Base-by-base conservation (phyloP, 2,329 filamentous ascomycete genomes). In the Aspergillus tamarii region DNA sequence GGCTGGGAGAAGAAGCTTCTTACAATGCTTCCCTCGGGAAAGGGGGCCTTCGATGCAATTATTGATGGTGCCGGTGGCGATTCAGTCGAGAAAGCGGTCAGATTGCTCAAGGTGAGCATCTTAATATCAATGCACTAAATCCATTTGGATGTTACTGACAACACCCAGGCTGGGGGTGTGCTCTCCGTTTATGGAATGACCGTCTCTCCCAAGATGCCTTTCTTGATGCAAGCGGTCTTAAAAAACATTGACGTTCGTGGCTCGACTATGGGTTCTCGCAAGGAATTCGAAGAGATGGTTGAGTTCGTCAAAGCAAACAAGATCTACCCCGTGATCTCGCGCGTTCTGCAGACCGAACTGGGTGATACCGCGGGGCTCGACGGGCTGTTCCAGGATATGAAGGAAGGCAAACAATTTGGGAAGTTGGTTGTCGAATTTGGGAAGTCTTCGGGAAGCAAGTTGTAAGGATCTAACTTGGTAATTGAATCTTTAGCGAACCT, bases 101-200 rank as follows among this genome's bases (percentile, higher is more conserved):
- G 83, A 73, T 73, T 97, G 59, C 81, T 98, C 59, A 94, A 92
- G 81, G 84, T 85, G 69, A 68, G 78, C 72, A 23, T 34, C 11
- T 12, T 14, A 11, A 23, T 19, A 45, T 10, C 4, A 12, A 14
- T 39, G 5, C 14, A n/a, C 26, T n/a, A 43, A 12, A 50, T 16
- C 8, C 16, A 12, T 41, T 19, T n/a, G 11, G 6, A 19, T 26
- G 32, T 21, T 61, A 46, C 67, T 75, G 34, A 75, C 60, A 50
- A 4, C 10, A 55, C 65, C 45, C 65, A 86, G 86, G 78, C 85
- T 1, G 94, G 95, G 7, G 95, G 94, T 60, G 84, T 94, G n/a
- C 89, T 98, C 64, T 87, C 89, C 2, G 84, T 89, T 69, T 98
- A 98, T 76, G 94, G 95, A 65, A 97, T 98, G 94, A 98, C 94